Evolutionary conservation across 2,329 filamentous ascomycete genomes (phyloP), one percentile per base, ranked within the genome.

Genomic region (Bimuria novae-zelandiae): DNA sequence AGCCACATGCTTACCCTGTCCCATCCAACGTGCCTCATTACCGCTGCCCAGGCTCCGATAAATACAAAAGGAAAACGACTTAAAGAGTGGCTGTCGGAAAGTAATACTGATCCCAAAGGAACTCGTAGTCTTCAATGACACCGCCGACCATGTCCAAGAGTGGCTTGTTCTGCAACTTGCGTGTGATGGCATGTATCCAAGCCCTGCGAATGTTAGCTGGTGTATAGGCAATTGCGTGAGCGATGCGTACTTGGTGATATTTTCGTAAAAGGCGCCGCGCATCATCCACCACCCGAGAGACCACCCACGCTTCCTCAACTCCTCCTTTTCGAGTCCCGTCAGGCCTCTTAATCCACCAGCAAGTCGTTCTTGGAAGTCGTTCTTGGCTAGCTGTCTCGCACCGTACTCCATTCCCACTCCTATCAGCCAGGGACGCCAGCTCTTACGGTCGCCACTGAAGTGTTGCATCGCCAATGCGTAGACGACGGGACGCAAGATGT

Each of bases 21-120:
- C 19, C 3, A 39, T 25, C 22, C 36, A 33, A 17, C 23, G 12
- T 25, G 7, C 14, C 29, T 14, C 4, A 49, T 21, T 22, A 17
- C 37, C 39, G 41, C 19, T 29, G 36, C 36, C 36, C 33, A 36
- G 36, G 8, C 12, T 19, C 23, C 21, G 4, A 48, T 29, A 16
- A 44, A 43, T 37, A 45, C 29, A 42, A 54, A 32, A 61, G 39
- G 57, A 51, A 51, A 53, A 45, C 52, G 47, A 58, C 14, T 62
- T 67, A 84, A 56, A 83, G 61, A 4, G 84, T 87, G 22, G 84
- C 81, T 1, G 84, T 88, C 16, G 84, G 81, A 75, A 97, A 99
- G 76, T 97, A 95, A 75, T 97, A 97, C 65, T 95, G 92, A 76
- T 97, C 92, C 94, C 94, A 99, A 27, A 99, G 80, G 72, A 95